Percentiles rank a stretch among this genome's conserved stretches.
Conservation (phyloP, 148 eudicot species). For the Cornus florida region DNA sequence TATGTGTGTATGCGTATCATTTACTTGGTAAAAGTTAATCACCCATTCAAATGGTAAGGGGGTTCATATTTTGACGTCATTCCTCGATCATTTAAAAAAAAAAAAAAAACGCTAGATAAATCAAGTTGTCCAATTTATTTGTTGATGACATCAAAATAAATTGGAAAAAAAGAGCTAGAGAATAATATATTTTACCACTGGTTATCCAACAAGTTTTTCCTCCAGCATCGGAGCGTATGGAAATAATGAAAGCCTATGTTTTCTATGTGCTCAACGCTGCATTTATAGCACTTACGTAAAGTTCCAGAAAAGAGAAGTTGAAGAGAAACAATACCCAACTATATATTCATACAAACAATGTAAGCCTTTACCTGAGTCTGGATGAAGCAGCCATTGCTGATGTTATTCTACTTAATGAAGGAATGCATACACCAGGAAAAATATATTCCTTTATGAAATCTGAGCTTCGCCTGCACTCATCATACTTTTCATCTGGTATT, state of each 20-base stretch:
- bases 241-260: constrained; percentile 77
- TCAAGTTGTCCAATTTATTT: too few relatives aligned
- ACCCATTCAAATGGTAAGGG: not conserved
- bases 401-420: constrained; percentile 65
- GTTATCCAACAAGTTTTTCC: constrained; percentile 54
- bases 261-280: constrained; percentile 77
- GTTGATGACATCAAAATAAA: too few relatives aligned
- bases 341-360: not conserved
- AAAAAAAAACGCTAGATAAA: not conserved
- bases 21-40: not conserved
- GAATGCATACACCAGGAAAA: constrained; percentile 86
- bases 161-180: not conserved
- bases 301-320: not conserved
- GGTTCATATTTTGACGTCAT: not conserved
- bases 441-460: constrained; percentile 86
- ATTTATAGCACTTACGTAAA: constrained; percentile 9
- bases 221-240: constrained; percentile 69
- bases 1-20: not conserved
- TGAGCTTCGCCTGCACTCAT: constrained; percentile 68
- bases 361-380: constrained; percentile 57
- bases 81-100: too few relatives aligned
- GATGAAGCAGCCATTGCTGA: constrained; percentile 84
- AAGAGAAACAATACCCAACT: not conserved
- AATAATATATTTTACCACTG: constrained; percentile 39
- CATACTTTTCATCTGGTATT: constrained; percentile 76